A percentile compares a stretch with the other conserved stretches of the same genome.
These are phyloP conservation scores for Xylariaceae sp. DNA, from an alignment of 2,329 filamentous ascomycete species.

Conservation along the genomic window DNA sequence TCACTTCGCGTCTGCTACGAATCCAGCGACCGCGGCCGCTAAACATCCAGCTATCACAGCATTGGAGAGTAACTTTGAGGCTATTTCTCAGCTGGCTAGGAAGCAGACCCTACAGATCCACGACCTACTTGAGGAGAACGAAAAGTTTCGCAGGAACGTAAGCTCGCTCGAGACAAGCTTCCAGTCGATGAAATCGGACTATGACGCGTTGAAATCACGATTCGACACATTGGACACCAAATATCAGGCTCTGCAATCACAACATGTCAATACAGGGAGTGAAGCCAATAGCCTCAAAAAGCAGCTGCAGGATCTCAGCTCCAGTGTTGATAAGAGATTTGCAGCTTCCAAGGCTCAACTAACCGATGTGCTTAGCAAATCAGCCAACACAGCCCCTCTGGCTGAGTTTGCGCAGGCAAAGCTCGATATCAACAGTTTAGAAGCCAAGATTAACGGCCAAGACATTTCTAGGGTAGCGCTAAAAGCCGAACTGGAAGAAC, in stretches of 20 bases:
- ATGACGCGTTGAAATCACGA: slow-evolving; percentile 17
- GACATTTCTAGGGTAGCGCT: not conserved
- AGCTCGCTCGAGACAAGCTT: slow-evolving; percentile 7
- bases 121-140: slow-evolving; percentile 13
- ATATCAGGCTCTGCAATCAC: slow-evolving; percentile 5
- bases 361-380: not conserved
- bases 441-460: too few relatives aligned
- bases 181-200: slow-evolving; percentile 2
- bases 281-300: slow-evolving; percentile 16
- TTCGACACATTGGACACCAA: too few relatives aligned
- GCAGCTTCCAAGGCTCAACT: not conserved
- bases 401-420: too few relatives aligned
- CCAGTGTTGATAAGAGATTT: not conserved
- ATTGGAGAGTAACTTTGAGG: slow-evolving; percentile 32
- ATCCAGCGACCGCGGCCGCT: slow-evolving; percentile 5
- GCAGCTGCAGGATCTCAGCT: slow-evolving; percentile 9
- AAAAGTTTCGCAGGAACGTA: slow-evolving; percentile 3
- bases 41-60: slow-evolving; percentile 24
- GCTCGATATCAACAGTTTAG: too few relatives aligned
- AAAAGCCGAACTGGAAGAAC: not conserved
- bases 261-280: slow-evolving; percentile 4
- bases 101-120: slow-evolving; percentile 29
- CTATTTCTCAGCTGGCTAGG: slow-evolving; percentile 23
- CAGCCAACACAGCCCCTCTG: not conserved
- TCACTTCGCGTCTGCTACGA: slow-evolving; percentile 10